Conservation (phyloP, 179 eudicot genomes). For the Gypsophila paniculata region DNA sequence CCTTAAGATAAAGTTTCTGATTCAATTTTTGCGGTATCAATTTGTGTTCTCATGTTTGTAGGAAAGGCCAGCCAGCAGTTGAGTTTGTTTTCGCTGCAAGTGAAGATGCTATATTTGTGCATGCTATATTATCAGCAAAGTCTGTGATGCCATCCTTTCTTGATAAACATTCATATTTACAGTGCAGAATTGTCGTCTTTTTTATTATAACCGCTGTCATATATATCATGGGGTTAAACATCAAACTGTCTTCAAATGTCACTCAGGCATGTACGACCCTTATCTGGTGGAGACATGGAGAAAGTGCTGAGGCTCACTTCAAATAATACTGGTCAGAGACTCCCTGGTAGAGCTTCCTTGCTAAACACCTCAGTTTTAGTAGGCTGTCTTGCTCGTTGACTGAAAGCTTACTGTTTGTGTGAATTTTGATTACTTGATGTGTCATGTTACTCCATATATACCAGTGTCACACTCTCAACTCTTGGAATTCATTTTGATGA, state of each 20-base stretch:
- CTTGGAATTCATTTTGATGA: not conserved
- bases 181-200: not conserved
- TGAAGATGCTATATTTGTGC: constrained; percentile 86
- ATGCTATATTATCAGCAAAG: constrained; percentile 78
- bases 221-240: not conserved
- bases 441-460: not conserved
- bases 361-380: not conserved
- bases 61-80: constrained; percentile 87
- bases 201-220: not conserved
- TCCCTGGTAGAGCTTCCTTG: constrained; percentile 55
- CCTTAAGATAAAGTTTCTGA: not conserved
- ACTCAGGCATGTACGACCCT: constrained; percentile 70
- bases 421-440: not conserved
- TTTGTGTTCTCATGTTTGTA: constrained; percentile 34
- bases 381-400: not conserved
- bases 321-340: constrained; percentile 38
- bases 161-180: not conserved
- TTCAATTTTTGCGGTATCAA: not conserved
- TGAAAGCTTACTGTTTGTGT: not conserved
- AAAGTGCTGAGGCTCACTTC: constrained; percentile 52
- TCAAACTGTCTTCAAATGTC: constrained; percentile 7
- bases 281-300: constrained; percentile 74
- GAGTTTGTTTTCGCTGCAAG: constrained; percentile 90
- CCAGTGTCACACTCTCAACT: not conserved
- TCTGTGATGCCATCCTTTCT: constrained; percentile 33